These are phyloP conservation scores for Amphibolis antarctica DNA, from an alignment of 106 monocot genomes.

Conservation along the genomic window DNA sequence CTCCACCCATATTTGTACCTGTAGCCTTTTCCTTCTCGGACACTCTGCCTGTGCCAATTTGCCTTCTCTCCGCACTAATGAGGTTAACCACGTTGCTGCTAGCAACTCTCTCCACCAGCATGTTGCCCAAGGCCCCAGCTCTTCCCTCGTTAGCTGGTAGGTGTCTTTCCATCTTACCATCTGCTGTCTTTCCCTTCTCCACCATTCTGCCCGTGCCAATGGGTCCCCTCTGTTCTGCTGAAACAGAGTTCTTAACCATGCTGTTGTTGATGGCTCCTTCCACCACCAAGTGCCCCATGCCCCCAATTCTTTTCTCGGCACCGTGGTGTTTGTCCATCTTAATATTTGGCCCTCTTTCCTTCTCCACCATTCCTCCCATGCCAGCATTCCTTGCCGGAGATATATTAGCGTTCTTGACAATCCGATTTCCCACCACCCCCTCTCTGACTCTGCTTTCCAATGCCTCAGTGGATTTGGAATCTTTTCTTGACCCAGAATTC, in stretches of 20 bases:
- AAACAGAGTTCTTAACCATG: not conserved
- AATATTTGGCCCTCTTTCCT: not conserved
- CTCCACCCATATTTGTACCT: not conserved
- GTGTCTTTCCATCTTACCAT: not conserved
- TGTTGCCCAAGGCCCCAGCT: constrained; percentile 1
- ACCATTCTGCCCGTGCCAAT: not conserved
- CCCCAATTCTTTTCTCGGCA: not conserved
- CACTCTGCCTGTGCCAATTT: not conserved
- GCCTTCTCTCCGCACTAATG: not conserved
- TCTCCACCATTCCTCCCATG: too few relatives aligned
- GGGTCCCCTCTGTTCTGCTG: constrained; percentile 21
- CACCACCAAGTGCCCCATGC: not conserved
- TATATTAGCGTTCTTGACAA: not conserved
- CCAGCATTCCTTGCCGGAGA: too few relatives aligned
- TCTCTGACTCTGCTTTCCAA: not conserved
- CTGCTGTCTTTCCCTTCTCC: constrained; percentile 19
- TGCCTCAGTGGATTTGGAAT: not conserved
- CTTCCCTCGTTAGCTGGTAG: constrained; percentile 1
- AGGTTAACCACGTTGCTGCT: not conserved
- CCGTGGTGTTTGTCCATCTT: not conserved
- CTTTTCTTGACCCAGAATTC: not conserved
- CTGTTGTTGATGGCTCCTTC: not conserved
- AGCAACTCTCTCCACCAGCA: not conserved
- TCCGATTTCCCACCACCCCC: not conserved
- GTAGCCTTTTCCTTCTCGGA: not conserved